Conservation (phyloP, 2,329 filamentous ascomycete species). For the Falciphora oryzae region DNA sequence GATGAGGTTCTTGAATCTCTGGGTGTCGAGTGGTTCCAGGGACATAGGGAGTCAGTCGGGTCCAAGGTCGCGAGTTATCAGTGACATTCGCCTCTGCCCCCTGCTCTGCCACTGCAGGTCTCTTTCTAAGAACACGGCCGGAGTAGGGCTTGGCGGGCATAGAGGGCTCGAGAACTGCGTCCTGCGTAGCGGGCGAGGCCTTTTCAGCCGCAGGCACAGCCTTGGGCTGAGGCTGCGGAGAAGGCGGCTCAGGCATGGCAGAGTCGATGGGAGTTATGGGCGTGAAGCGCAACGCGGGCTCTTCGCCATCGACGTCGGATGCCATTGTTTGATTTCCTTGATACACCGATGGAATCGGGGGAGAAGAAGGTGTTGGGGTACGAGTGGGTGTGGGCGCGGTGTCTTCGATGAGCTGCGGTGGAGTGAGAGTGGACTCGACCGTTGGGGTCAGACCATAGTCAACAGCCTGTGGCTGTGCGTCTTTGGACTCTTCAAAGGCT, state of each 20-base stretch:
- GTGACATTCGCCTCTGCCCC: background rate
- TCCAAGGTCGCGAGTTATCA: constrained; percentile 13
- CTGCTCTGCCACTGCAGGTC: background rate
- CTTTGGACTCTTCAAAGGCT: background rate
- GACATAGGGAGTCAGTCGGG: constrained; percentile 16
- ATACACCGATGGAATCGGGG: constrained; percentile 1
- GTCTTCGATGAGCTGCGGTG: background rate
- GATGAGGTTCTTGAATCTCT: constrained; percentile 11
- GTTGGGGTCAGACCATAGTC: background rate
- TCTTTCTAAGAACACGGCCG: background rate
- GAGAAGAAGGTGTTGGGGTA: constrained; percentile 7
- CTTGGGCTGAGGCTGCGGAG: background rate
- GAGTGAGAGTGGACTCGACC: background rate
- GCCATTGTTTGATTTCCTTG: background rate
- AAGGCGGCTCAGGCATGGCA: background rate
- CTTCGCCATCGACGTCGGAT: constrained; percentile 3
- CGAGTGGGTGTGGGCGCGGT: background rate
- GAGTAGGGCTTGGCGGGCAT: background rate
- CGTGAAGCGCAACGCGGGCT: background rate
- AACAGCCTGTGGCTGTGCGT: background rate
- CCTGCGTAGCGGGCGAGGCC: background rate
- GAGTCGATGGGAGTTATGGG: constrained; percentile 6
- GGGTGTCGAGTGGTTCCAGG: constrained; percentile 14
- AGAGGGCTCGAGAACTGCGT: background rate
- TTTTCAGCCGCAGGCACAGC: background rate